phyloP scores from a whole-genome alignment of 371 early-diverging fungal species.

The Rhizopus microsporus region DNA sequence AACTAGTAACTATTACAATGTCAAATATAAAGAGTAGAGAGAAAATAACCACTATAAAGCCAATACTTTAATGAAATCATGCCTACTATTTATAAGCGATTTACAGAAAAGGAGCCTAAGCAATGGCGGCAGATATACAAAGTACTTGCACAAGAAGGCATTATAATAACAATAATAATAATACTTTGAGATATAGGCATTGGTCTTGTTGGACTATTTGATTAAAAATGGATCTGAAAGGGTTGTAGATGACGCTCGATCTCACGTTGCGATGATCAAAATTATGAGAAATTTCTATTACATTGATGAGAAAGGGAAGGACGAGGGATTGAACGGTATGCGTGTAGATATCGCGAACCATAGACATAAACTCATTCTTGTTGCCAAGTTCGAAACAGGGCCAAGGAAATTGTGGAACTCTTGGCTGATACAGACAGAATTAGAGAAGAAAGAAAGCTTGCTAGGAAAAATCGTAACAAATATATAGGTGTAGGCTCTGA shows the following conservation, averaged over 20 bases:
- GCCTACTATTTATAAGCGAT: constrained; percentile 84
- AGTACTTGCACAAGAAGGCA: constrained; percentile 15
- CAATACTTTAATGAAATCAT: constrained; percentile 92
- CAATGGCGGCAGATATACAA: constrained; percentile 96
- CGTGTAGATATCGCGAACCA: too few relatives aligned
- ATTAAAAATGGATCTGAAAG: constrained; percentile 94
- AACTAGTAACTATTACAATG: constrained; percentile 63
- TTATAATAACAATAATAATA: not conserved
- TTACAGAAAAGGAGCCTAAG: constrained; percentile 80
- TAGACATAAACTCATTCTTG: too few relatives aligned
- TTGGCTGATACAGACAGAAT: constrained; percentile 75
- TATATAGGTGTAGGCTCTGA: constrained; percentile 77
- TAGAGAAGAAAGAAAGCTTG: constrained; percentile 84
- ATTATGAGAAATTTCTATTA: constrained; percentile 80
- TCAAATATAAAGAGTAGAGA: not conserved
- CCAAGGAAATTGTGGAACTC: constrained; percentile 89
- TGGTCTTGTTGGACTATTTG: constrained; percentile 90
- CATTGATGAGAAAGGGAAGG: constrained; percentile 92
- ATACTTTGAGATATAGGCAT: constrained; percentile 49
- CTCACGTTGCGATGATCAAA: constrained; percentile 84
- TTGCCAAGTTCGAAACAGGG: constrained; percentile 81
- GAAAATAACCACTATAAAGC: constrained; percentile 35
- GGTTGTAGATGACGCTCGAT: constrained; percentile 85
- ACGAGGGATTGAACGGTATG: constrained; percentile 93
- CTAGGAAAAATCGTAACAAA: constrained; percentile 85